These are phyloP conservation scores for Trichoderma sp. DNA, from an alignment of 2,329 filamentous ascomycete species.

Conservation along the genomic window DNA sequence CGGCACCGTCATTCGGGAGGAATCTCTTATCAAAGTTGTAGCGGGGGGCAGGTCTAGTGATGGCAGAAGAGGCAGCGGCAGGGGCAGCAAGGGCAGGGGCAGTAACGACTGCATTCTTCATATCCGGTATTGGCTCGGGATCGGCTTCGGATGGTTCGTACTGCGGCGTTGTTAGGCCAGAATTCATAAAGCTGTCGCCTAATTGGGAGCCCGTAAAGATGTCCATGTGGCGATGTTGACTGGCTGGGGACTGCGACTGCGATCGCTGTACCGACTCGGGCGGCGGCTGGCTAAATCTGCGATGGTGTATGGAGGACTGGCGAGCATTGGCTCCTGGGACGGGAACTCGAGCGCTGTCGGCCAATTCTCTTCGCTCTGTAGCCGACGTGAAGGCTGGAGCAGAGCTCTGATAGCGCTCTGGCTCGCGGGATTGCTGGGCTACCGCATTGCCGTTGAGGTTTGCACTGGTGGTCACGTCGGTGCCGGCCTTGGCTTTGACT, in stretches of 20 bases:
- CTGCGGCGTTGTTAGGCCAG: slow-evolving; percentile 37
- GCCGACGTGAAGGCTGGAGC: slow-evolving; percentile 19
- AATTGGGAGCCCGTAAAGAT: slow-evolving; percentile 40
- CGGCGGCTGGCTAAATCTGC: slow-evolving; percentile 27
- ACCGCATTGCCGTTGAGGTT: slow-evolving; percentile 20
- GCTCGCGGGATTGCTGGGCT: slow-evolving; percentile 21
- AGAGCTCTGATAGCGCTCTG: slow-evolving; percentile 24
- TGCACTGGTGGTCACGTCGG: background rate
- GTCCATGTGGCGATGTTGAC: slow-evolving; percentile 23
- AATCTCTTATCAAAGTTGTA: slow-evolving; percentile 14
- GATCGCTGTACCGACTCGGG: slow-evolving; percentile 25
- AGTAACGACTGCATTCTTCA: background rate
- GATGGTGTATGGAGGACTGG: slow-evolving; percentile 28
- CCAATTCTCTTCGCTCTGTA: slow-evolving; percentile 29
- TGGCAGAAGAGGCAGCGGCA: background rate
- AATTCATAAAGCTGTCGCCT: slow-evolving; percentile 40
- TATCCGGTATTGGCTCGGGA: slow-evolving; percentile 18
- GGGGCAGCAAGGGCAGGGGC: background rate
- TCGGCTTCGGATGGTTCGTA: slow-evolving; percentile 28
- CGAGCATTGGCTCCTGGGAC: slow-evolving; percentile 32
- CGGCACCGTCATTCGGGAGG: slow-evolving; percentile 16
- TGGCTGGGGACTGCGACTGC: slow-evolving; percentile 14
- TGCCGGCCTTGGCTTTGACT: slow-evolving; percentile 1
- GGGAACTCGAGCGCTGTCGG: slow-evolving; percentile 37
- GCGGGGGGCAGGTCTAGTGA: background rate